Percentiles rank a stretch among this genome's conserved stretches.
phyloP scores from a whole-genome alignment of 2,329 filamentous ascomycete genomes.

The Pseudogymnoascus sp. region DNA sequence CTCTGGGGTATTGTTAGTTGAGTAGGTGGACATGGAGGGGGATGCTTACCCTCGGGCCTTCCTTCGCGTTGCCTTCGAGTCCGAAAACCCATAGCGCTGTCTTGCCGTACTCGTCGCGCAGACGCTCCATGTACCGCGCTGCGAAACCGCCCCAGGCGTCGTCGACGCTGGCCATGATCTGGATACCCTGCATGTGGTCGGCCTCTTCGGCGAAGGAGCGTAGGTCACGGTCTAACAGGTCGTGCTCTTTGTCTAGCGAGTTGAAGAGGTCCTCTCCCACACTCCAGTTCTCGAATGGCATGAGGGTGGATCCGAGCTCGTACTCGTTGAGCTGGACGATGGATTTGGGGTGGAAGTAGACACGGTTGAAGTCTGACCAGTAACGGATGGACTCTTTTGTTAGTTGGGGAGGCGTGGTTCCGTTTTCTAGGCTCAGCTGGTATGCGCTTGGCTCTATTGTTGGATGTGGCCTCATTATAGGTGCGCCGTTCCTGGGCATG shows the following conservation, averaged over 20 bases:
- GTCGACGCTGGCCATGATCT: constrained; percentile 63
- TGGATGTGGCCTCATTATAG: constrained; percentile 60
- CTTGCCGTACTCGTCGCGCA: constrained; percentile 89
- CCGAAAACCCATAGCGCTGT: constrained; percentile 82
- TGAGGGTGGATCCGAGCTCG: constrained; percentile 69
- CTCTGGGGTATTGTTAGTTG: constrained; percentile 35
- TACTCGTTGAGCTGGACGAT: constrained; percentile 83
- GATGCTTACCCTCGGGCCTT: constrained; percentile 43
- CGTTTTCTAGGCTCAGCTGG: constrained; percentile 69
- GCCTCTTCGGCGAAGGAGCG: constrained; percentile 86
- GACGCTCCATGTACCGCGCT: constrained; percentile 61
- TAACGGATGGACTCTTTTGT: constrained; percentile 70
- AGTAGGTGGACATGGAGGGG: background rate
- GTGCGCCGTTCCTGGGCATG: constrained; percentile 50
- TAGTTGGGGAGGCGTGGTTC: constrained; percentile 54
- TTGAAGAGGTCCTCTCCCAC: constrained; percentile 69
- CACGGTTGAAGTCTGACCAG: constrained; percentile 91
- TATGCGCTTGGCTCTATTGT: constrained; percentile 66
- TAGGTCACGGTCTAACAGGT: constrained; percentile 83
- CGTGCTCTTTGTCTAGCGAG: constrained; percentile 68
- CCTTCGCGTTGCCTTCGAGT: constrained; percentile 53
- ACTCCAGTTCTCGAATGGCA: constrained; percentile 73
- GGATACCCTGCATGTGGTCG: constrained; percentile 83
- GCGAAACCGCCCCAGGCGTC: constrained; percentile 79
- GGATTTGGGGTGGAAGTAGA: constrained; percentile 87